phyloP scores from a whole-genome alignment of 2,329 filamentous ascomycete species.

The Tricladium varicosporioides region DNA sequence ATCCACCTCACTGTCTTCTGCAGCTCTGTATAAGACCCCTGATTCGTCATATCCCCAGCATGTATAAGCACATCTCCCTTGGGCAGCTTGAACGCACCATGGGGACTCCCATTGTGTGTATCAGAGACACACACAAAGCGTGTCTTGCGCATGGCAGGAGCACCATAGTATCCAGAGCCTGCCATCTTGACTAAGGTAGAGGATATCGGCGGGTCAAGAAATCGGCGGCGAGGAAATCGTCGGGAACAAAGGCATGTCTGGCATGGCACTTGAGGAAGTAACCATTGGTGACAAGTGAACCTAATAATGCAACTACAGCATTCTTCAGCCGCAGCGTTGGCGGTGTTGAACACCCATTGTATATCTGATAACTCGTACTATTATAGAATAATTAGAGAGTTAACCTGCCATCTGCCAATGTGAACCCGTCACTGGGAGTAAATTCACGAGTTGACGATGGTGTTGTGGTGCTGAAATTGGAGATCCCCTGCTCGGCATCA shows the following conservation, averaged over 20 bases:
- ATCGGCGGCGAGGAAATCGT: not conserved
- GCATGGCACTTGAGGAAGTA: not conserved
- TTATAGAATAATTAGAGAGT: not conserved
- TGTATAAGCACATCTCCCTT: constrained; percentile 73
- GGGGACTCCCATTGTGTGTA: constrained; percentile 63
- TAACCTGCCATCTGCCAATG: not conserved
- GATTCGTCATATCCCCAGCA: constrained; percentile 74
- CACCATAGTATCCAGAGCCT: not conserved
- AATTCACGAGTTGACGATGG: not conserved
- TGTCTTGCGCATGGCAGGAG: constrained; percentile 40
- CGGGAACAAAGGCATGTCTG: not conserved
- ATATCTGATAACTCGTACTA: not conserved
- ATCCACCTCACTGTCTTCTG: constrained; percentile 65
- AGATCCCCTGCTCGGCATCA: not conserved
- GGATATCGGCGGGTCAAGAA: no score
- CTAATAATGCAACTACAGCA: not conserved
- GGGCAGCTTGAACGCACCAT: constrained; percentile 58
- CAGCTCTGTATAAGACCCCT: constrained; percentile 61
- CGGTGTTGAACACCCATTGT: not conserved
- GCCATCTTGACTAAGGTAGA: not conserved
- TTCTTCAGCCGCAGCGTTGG: not conserved
- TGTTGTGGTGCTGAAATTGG: not conserved
- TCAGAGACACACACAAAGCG: constrained; percentile 75
- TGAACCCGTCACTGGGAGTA: not conserved
- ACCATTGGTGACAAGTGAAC: not conserved